These are phyloP conservation scores for Obba rivulosa DNA, from an alignment of 768 basidiomycete species.

Conservation along the genomic window DNA sequence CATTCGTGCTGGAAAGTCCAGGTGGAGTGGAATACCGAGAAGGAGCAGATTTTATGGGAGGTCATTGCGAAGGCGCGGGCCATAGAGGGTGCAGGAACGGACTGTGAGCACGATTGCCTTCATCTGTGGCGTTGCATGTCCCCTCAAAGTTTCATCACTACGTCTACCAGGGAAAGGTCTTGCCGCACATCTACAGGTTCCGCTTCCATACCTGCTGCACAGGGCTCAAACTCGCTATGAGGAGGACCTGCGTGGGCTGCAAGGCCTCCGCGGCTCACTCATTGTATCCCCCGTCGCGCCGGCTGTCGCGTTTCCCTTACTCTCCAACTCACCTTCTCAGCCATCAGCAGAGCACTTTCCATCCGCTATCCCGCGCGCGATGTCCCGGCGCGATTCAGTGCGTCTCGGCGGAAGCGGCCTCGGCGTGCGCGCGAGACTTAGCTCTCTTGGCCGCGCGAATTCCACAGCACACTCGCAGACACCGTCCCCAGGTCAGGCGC, in stretches of 20 bases:
- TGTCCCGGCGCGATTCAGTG: too few relatives aligned
- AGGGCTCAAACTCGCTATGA: slow-evolving; percentile 81
- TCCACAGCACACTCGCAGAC: slow-evolving; percentile 24
- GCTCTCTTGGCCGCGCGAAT: slow-evolving; percentile 44
- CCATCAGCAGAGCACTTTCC: too few relatives aligned
- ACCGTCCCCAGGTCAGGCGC: slow-evolving; percentile 1
- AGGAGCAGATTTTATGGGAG: slow-evolving; percentile 84
- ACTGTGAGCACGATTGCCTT: slow-evolving; percentile 53
- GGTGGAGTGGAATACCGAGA: slow-evolving; percentile 84
- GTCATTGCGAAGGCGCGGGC: slow-evolving; percentile 75
- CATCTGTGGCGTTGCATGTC: background rate
- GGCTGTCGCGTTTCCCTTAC: background rate
- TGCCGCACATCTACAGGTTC: slow-evolving; percentile 73
- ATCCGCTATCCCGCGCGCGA: too few relatives aligned
- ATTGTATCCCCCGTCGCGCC: slow-evolving; percentile 29
- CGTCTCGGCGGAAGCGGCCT: slow-evolving; percentile 16
- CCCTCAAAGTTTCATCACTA: slow-evolving; percentile 1
- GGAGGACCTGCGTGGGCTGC: slow-evolving; percentile 75
- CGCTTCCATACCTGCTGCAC: slow-evolving; percentile 79
- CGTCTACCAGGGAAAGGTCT: slow-evolving; percentile 70
- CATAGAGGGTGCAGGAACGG: slow-evolving; percentile 66
- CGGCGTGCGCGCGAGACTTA: slow-evolving; percentile 66
- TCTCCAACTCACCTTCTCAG: background rate
- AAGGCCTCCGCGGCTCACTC: slow-evolving; percentile 64
- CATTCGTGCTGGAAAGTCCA: slow-evolving; percentile 25